Evolutionary conservation across 1,284 basidiomycete species (phyloP).

Genomic region (Phellopilus nigrolimitatus): DNA sequence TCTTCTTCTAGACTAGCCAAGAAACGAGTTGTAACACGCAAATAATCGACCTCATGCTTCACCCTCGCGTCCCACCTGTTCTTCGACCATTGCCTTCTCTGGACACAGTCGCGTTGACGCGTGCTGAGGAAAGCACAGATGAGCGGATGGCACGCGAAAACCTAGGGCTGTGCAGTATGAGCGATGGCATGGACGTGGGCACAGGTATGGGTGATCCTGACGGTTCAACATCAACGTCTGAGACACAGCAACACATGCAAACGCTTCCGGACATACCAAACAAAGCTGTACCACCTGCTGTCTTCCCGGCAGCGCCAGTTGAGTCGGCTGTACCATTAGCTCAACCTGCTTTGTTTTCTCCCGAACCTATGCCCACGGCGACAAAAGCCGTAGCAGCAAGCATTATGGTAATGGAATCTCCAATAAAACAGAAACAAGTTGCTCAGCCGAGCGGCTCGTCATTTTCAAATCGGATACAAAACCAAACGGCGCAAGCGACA

Average conservation of each 20-base stretch:
- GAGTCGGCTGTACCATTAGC: not conserved
- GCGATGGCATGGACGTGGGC: not conserved
- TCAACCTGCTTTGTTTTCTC: too few species aligned
- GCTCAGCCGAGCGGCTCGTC: not conserved
- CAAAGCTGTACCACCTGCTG: not conserved
- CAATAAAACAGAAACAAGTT: too few species aligned
- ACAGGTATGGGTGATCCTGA: not conserved
- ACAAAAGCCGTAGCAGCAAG: too few species aligned
- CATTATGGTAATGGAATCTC: too few species aligned
- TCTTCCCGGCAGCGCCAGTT: not conserved
- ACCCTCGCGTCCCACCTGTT: conserved; percentile 72
- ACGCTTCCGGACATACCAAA: not conserved
- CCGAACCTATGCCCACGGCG: too few species aligned
- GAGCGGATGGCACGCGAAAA: conserved; percentile 43
- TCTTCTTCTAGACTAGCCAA: not conserved
- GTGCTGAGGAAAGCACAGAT: conserved; percentile 56
- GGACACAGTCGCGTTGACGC: conserved; percentile 55
- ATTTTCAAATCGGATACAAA: not conserved
- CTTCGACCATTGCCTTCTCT: conserved; percentile 63
- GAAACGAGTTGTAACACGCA: conserved; percentile 22
- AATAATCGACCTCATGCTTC: conserved; percentile 59
- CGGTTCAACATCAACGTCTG: not conserved
- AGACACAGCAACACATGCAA: not conserved
- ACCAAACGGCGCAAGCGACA: not conserved
- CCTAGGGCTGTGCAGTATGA: conserved; percentile 32